These are phyloP conservation scores for Trichoderma sp. DNA, from an alignment of 2,329 filamentous ascomycete genomes.

Conservation along the genomic window DNA sequence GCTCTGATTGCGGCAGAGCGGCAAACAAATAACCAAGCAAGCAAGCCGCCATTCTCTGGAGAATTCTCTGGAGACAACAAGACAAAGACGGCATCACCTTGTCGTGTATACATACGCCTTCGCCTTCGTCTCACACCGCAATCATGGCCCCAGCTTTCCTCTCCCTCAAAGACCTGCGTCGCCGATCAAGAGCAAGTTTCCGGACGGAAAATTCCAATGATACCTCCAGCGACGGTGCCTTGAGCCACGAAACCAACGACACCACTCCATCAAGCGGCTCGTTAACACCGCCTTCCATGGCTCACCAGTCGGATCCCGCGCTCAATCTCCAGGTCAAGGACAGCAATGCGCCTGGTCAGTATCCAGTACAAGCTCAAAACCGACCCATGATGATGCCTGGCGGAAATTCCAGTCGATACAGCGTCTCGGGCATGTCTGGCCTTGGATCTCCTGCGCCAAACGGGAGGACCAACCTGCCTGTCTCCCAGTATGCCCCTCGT, in stretches of 20 bases:
- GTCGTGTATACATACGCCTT: not conserved
- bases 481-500: constrained; percentile 77
- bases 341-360: constrained; percentile 23
- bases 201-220: constrained; percentile 61
- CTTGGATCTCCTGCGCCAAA: constrained; percentile 53
- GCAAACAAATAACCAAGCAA: not conserved
- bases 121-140: constrained; percentile 9
- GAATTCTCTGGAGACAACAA: not conserved
- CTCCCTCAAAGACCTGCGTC: constrained; percentile 65
- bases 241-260: constrained; percentile 56
- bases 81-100: not conserved
- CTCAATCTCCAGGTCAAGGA: constrained; percentile 60
- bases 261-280: constrained; percentile 65
- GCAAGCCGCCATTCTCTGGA: not conserved
- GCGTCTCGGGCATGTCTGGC: constrained; percentile 62
- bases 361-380: constrained; percentile 24
- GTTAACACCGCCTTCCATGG: constrained; percentile 70
- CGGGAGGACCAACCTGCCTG: constrained; percentile 56
- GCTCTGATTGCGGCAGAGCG: not conserved
- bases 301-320: constrained; percentile 62
- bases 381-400: constrained; percentile 39
- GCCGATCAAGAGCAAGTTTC: constrained; percentile 73
- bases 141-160: constrained; percentile 65
- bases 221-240: constrained; percentile 57
- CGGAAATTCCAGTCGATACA: constrained; percentile 54